Percentiles rank a stretch among this genome's conserved stretches.
phyloP scores from a whole-genome alignment of 345 rosid species.

The Arabis hirsuta region DNA sequence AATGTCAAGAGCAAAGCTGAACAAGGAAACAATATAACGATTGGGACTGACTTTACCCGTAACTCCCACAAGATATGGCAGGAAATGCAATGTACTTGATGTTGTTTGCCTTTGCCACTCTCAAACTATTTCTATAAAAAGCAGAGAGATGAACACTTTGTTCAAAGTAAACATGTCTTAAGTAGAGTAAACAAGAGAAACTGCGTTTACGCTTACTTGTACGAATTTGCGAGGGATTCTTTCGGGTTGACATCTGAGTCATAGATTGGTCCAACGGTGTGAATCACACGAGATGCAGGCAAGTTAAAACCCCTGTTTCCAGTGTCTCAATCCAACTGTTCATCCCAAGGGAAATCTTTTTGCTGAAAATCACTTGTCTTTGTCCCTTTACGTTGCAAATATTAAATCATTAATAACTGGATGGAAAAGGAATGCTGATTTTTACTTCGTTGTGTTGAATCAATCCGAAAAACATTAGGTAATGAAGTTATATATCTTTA shows the following conservation, averaged over 20 bases:
- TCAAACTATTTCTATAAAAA: slow-evolving; percentile 67
- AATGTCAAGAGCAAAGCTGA: too few species aligned
- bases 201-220: slow-evolving; percentile 51
- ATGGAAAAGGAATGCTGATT: too few species aligned
- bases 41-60: slow-evolving; percentile 47
- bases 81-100: slow-evolving; percentile 81
- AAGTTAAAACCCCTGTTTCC: slow-evolving; percentile 72
- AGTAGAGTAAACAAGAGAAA: background rate
- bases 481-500: too few species aligned
- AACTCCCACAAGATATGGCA: slow-evolving; percentile 85
- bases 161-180: background rate
- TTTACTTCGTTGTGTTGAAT: too few species aligned
- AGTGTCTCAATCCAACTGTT: slow-evolving; percentile 10
- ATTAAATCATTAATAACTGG: too few species aligned
- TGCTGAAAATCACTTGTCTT: too few species aligned
- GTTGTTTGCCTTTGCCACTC: slow-evolving; percentile 70
- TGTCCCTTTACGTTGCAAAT: too few species aligned
- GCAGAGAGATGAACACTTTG: background rate
- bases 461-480: too few species aligned
- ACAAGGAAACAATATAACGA: background rate
- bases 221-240: slow-evolving; percentile 60
- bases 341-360: too few species aligned
- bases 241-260: slow-evolving; percentile 53
- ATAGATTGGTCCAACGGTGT: slow-evolving; percentile 86
- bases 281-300: slow-evolving; percentile 75